A percentile compares a stretch with the other conserved stretches of the same genome.
phyloP scores from a whole-genome alignment of 306 rosid species.

The Abrus pulchellus region DNA sequence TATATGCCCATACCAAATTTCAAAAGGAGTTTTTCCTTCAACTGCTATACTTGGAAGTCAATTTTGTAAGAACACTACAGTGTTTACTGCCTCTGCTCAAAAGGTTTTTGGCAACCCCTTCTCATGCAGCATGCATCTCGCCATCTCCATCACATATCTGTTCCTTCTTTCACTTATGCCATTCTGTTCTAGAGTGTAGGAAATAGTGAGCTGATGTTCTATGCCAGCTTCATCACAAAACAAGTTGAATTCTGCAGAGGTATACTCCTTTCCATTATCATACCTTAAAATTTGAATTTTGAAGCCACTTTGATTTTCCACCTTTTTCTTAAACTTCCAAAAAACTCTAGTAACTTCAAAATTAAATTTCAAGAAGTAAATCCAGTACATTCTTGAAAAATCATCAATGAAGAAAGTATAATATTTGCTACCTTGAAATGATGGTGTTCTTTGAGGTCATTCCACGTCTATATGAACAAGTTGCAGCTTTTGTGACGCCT shows the following conservation, averaged over 20 bases:
- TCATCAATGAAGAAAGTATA: too few relatives aligned
- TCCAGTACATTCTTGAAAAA: too few relatives aligned
- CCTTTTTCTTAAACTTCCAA: background rate
- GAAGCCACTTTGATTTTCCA: too few relatives aligned
- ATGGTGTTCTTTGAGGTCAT: background rate
- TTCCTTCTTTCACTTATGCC: too few relatives aligned
- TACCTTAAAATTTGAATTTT: background rate
- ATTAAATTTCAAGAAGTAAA: too few relatives aligned
- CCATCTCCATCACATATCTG: too few relatives aligned
- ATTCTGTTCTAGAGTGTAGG: too few relatives aligned
- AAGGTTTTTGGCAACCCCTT: too few relatives aligned
- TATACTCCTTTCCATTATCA: background rate
- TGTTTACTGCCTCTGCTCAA: background rate
- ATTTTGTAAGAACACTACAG: background rate
- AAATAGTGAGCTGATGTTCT: too few relatives aligned
- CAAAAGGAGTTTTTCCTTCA: background rate
- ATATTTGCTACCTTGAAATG: background rate
- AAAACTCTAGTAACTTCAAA: background rate
- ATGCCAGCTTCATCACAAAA: background rate
- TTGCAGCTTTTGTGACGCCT: background rate
- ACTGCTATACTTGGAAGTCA: background rate
- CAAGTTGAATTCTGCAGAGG: background rate
- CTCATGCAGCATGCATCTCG: too few relatives aligned
- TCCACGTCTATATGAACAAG: background rate
- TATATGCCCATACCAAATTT: background rate